Conservation (phyloP, 257 asterid species). For the Vinca minor region DNA sequence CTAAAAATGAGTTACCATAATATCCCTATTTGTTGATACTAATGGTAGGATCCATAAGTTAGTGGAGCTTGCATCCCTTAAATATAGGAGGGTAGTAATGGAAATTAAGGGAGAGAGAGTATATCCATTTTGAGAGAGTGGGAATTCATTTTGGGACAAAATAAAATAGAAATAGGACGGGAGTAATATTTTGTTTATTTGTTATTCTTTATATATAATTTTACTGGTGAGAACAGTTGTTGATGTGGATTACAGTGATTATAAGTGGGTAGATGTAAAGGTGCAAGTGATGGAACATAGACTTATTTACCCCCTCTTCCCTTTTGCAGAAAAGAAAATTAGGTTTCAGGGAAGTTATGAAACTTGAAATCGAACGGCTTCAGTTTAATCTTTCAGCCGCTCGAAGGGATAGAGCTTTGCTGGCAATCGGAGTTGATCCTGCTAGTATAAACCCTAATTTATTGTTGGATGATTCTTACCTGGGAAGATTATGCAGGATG, state of each 20-base stretch:
- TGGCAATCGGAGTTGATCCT: conserved; percentile 88
- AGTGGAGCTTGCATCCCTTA: too few species aligned
- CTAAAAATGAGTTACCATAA: too few species aligned
- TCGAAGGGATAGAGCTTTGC: conserved; percentile 85
- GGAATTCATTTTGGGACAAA: too few species aligned
- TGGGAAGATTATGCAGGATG: conserved; percentile 59
- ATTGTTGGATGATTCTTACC: conserved; percentile 63
- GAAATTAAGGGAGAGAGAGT: too few species aligned
- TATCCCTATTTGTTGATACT: too few species aligned
- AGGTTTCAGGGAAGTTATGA: conserved; percentile 71
- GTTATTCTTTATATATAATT: too few species aligned
- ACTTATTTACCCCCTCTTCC: not conserved
- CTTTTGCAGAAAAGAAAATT: conserved; percentile 57
- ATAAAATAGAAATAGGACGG: too few species aligned
- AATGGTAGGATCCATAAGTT: too few species aligned
- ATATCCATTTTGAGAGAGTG: too few species aligned
- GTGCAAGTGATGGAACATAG: not conserved
- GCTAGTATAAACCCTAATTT: conserved; percentile 81
- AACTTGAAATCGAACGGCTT: conserved; percentile 87
- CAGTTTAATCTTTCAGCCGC: conserved; percentile 83
- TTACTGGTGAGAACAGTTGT: too few species aligned
- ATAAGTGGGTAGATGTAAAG: not conserved
- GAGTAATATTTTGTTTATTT: too few species aligned
- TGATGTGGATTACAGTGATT: not conserved
- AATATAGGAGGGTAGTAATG: too few species aligned